These are phyloP conservation scores for Solanum verrucosum DNA, from an alignment of 257 asterid species.

Conservation along the genomic window DNA sequence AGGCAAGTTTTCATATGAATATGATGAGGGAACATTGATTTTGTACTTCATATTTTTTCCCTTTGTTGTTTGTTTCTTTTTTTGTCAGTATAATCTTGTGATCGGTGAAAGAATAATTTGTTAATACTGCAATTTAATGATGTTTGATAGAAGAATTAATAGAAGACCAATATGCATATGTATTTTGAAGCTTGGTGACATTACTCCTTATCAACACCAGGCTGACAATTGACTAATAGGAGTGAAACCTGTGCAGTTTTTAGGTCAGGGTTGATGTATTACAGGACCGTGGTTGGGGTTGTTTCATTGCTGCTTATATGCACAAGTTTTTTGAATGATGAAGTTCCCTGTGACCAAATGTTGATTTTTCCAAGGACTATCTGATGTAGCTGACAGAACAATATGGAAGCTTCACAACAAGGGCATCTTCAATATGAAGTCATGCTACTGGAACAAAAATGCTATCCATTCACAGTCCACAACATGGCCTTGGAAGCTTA, in stretches of 20 bases:
- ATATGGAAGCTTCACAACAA: not conserved
- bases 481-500: not conserved
- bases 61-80: not conserved
- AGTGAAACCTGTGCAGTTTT: not conserved
- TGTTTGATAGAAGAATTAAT: not conserved
- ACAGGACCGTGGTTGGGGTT: not conserved
- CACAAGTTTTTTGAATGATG: not conserved
- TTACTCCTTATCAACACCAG: not conserved
- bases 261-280: not conserved
- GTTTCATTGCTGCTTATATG: not conserved
- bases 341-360: not conserved
- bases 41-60: not conserved
- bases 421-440: not conserved
- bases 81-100: not conserved
- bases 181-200: not conserved
- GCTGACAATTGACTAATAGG: not conserved
- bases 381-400: not conserved
- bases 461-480: not conserved
- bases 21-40: not conserved
- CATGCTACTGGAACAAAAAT: not conserved
- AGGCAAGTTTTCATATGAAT: constrained; percentile 38
- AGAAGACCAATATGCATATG: not conserved
- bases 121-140: not conserved
- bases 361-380: not conserved
- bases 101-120: not conserved